Evolutionary conservation across 345 rosid genomes (phyloP).

Genomic region (Brassica juncea): DNA sequence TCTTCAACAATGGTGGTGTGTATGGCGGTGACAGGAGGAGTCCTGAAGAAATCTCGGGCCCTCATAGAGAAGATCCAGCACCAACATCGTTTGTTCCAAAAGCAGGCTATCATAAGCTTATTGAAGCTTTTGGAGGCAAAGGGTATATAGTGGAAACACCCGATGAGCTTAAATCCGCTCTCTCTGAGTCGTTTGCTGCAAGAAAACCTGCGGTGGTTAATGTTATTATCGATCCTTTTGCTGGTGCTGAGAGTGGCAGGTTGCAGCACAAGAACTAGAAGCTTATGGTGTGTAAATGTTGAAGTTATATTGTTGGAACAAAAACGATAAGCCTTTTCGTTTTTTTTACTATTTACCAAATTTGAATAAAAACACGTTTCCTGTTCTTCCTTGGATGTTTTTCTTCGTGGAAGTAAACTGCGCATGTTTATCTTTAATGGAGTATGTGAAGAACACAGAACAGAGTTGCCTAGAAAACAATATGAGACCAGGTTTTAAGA

Average conservation of each 20-base stretch:
- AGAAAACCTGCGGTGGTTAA: slow-evolving; percentile 83
- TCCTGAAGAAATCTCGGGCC: slow-evolving; percentile 81
- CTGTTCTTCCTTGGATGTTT: background rate
- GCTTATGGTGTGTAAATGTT: slow-evolving; percentile 20
- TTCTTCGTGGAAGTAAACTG: background rate
- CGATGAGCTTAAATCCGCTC: slow-evolving; percentile 74
- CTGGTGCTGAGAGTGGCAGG: slow-evolving; percentile 97
- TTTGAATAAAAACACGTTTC: slow-evolving; percentile 22
- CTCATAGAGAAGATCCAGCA: slow-evolving; percentile 88
- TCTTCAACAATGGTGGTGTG: slow-evolving; percentile 97
- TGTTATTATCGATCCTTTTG: slow-evolving; percentile 78
- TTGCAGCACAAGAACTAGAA: slow-evolving; percentile 90
- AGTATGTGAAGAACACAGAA: no score
- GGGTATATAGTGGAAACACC: slow-evolving; percentile 91
- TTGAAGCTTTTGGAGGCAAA: slow-evolving; percentile 91
- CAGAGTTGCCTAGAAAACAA: no score
- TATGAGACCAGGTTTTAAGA: no score
- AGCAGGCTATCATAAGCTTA: slow-evolving; percentile 79
- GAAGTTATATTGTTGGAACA: background rate
- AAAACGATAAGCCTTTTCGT: background rate
- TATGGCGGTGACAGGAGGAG: slow-evolving; percentile 94
- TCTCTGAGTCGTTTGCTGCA: slow-evolving; percentile 69
- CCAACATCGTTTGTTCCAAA: slow-evolving; percentile 93
- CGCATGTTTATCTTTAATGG: background rate
- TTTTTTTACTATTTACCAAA: background rate